A percentile compares a stretch with the other conserved stretches of the same genome.
Evolutionary conservation across 2,329 filamentous ascomycete species (phyloP).

Genomic region (Nothophaeocryptopus gaeumannii): DNA sequence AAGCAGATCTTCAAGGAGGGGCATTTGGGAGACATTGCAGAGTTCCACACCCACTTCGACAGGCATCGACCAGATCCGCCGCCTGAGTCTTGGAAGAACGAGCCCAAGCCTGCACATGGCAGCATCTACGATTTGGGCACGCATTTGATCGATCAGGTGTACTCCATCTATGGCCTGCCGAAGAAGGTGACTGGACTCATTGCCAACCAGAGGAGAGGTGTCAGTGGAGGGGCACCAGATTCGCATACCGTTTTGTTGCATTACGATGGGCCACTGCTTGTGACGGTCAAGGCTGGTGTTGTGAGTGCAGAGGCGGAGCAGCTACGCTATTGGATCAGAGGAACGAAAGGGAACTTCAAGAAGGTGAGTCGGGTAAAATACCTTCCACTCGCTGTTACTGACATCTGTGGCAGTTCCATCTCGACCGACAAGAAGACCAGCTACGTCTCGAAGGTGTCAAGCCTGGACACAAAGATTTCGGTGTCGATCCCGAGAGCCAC

Average conservation of each 20-base stretch:
- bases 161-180: conserved; percentile 68
- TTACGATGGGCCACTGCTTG: conserved; percentile 63
- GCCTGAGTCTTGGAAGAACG: conserved; percentile 62
- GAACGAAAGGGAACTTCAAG: conserved; percentile 70
- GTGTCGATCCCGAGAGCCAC: conserved; percentile 57
- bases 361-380: conserved; percentile 51
- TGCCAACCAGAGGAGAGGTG: conserved; percentile 61
- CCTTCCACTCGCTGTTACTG: background rate
- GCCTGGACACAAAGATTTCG: conserved; percentile 63
- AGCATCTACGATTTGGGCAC: conserved; percentile 72
- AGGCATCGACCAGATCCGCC: conserved; percentile 62
- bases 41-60: conserved; percentile 80
- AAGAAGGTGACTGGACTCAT: conserved; percentile 65
- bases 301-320: conserved; percentile 68
- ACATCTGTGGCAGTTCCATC: conserved; percentile 41
- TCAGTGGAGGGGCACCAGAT: conserved; percentile 53
- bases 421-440: conserved; percentile 75
- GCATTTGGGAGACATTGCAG: conserved; percentile 66
- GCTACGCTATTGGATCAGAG: conserved; percentile 73
- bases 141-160: conserved; percentile 73
- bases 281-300: conserved; percentile 66
- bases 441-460: conserved; percentile 57
- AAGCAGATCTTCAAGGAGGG: conserved; percentile 59
- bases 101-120: conserved; percentile 63
- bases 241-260: conserved; percentile 61